Percentiles rank a stretch among this genome's conserved stretches.
Conservation (phyloP, 176 grass and related monocot species). For the Juncus inflexus region DNA sequence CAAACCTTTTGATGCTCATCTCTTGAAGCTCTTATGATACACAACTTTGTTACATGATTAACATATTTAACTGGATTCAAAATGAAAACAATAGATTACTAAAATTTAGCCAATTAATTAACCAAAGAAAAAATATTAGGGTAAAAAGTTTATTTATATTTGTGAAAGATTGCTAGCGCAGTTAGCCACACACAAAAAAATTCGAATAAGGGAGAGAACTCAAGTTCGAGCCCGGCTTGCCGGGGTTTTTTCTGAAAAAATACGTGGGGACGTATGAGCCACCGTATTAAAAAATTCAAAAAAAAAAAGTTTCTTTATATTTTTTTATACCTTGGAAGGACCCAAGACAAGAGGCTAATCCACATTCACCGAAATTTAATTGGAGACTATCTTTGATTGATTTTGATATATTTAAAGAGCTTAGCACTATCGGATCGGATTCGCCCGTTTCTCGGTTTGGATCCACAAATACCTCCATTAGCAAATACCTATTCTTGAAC, state of each 20-base stretch:
- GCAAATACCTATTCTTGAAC: constrained; percentile 86
- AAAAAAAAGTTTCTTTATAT: too few species aligned
- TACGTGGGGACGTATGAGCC: too few species aligned
- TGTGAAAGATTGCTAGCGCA: too few species aligned
- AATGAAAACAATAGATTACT: background rate
- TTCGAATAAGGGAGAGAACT: too few species aligned
- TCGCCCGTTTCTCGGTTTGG: constrained; percentile 26
- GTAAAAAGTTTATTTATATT: background rate
- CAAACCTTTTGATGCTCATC: constrained; percentile 68
- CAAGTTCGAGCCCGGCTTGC: too few species aligned
- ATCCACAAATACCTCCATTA: constrained; percentile 72
- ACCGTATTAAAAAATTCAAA: too few species aligned
- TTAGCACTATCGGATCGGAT: constrained; percentile 47
- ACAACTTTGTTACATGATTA: constrained; percentile 63
- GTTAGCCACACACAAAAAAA: too few species aligned
- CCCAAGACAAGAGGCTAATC: constrained; percentile 52
- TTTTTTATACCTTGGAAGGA: constrained; percentile 58
- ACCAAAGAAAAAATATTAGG: background rate
- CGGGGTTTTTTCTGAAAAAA: too few species aligned
- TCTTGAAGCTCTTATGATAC: constrained; percentile 53
- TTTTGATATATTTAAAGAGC: constrained; percentile 52
- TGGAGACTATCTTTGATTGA: constrained; percentile 68
- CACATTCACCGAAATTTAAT: constrained; percentile 83
- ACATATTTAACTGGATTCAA: constrained; percentile 63
- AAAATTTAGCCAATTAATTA: background rate